Percentiles rank a stretch among this genome's conserved stretches.
Evolutionary conservation across 495 filamentous ascomycete genomes (phyloP).

Genomic region (Glarea lozoyensis): DNA sequence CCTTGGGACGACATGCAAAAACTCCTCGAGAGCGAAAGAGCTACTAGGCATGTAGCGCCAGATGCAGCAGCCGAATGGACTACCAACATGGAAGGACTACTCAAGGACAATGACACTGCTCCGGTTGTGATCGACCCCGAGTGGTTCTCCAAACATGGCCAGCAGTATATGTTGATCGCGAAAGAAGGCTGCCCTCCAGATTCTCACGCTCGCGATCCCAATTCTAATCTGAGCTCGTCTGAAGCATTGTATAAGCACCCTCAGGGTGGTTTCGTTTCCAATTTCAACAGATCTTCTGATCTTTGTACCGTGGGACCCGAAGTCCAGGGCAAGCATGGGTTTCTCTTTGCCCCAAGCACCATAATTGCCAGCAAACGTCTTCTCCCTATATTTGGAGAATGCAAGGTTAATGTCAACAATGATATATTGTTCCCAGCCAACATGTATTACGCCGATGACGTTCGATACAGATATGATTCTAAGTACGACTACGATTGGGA

Average conservation of each 20-base stretch:
- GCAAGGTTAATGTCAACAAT: constrained; percentile 65
- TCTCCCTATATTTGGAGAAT: constrained; percentile 63
- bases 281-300: constrained; percentile 52
- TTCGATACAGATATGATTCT: too few relatives aligned
- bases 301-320: constrained; percentile 50
- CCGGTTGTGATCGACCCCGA: constrained; percentile 43
- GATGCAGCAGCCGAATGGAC: constrained; percentile 16
- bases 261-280: constrained; percentile 47
- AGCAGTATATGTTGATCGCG: constrained; percentile 28
- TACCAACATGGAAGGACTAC: constrained; percentile 16
- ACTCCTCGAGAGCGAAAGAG: constrained; percentile 33
- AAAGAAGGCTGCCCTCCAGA: constrained; percentile 48
- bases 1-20: constrained; percentile 54
- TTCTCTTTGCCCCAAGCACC: constrained; percentile 55
- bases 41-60: constrained; percentile 10
- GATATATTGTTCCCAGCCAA: constrained; percentile 68
- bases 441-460: constrained; percentile 70
- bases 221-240: constrained; percentile 28
- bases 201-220: constrained; percentile 40
- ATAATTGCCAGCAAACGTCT: constrained; percentile 43
- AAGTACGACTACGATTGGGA: constrained; percentile 54
- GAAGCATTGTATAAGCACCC: constrained; percentile 32
- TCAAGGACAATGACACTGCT: constrained; percentile 7
- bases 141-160: constrained; percentile 7
- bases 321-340: constrained; percentile 52